phyloP scores from a whole-genome alignment of 345 rosid species.

The Populus nigra region DNA sequence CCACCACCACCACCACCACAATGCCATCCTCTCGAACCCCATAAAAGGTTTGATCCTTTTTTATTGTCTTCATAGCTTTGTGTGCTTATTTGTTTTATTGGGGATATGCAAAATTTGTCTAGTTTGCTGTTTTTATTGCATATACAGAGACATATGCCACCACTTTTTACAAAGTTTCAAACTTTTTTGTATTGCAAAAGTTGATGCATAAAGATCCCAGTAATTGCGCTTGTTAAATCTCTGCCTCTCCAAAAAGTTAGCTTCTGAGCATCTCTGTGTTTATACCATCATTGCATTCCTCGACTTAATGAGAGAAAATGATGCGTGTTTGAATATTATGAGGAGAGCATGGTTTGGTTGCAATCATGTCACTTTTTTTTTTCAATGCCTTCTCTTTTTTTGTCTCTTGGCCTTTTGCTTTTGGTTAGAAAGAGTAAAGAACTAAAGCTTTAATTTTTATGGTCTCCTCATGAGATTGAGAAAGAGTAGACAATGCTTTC shows the following conservation, averaged over 20 bases:
- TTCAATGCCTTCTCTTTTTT: constrained; percentile 6
- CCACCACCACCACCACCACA: constrained; percentile 10
- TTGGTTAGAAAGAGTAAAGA: constrained; percentile 33
- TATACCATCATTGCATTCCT: constrained; percentile 31
- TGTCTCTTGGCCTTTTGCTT: constrained; percentile 27
- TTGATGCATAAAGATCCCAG: constrained; percentile 34
- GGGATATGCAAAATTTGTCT: constrained; percentile 21
- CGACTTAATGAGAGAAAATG: constrained; percentile 37
- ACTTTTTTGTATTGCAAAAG: constrained; percentile 14
- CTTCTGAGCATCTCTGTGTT: constrained; percentile 31
- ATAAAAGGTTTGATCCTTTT: constrained; percentile 21
- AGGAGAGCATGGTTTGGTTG: constrained; percentile 37
- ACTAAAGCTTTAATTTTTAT: constrained; percentile 32
- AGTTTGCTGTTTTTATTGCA: constrained; percentile 17
- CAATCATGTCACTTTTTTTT: constrained; percentile 38
- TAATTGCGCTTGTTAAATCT: constrained; percentile 51
- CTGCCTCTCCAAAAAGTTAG: constrained; percentile 22
- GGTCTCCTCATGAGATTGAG: constrained; percentile 47
- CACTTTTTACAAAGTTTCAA: constrained; percentile 23
- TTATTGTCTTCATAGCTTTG: not conserved
- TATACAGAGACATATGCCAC: constrained; percentile 8
- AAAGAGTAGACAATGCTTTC: constrained; percentile 47
- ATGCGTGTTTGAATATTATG: constrained; percentile 43
- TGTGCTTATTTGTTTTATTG: not conserved
- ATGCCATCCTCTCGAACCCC: constrained; percentile 20